Base-by-base conservation (phyloP, 106 monocot genomes). In the Alisma plantagoaquatica region DNA sequence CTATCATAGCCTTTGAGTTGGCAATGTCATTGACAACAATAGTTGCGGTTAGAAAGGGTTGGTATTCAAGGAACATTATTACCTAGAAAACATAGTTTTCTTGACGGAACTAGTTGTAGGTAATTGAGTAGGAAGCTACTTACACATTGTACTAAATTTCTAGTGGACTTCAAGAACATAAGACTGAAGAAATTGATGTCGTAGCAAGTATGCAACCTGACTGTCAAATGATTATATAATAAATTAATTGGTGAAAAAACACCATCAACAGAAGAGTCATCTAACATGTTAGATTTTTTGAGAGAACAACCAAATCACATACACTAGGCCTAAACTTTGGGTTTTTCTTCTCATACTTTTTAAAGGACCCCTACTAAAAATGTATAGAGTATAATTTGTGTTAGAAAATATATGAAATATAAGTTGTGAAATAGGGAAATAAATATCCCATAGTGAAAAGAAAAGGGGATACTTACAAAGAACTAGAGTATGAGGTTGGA, bases 291-390 rank as follows among this genome's bases (percentile, higher is more conserved):
- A 14, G 9, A 38, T 6, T 14, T 38, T 6, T 14, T 38, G 35
- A 7, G 14, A 14, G 35, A 38, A 38, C 14, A 38, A 38, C 14
- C n/a, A n/a, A n/a, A n/a, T n/a, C n/a, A 64, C 82, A 44, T 86
- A 98, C 98, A 70, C 77, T 90, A 45, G 98, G 90, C 28, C 98
- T 75, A 27, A 90, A 81, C 66, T 98, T 85, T 46, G 98, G 98
- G 63, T 72, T 98, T 72, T 79, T 98, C 15, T 90, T 67, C 52
- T 69, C 98, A 98, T 98, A 72, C 85, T 98, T 72, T 76, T 85
- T 46, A 98, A 64, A n/a, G 90, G 85, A 46, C 98, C 98, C 47
- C 98, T 43, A 61, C 98, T 98, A 73, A 70, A 33, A 10, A 69
- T n/a, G 60, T 23, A 35, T 33, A 64, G 33, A 22, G 23, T 19